phyloP scores from a whole-genome alignment of 2,329 filamentous ascomycete species.

The Ilyonectria destructans region DNA sequence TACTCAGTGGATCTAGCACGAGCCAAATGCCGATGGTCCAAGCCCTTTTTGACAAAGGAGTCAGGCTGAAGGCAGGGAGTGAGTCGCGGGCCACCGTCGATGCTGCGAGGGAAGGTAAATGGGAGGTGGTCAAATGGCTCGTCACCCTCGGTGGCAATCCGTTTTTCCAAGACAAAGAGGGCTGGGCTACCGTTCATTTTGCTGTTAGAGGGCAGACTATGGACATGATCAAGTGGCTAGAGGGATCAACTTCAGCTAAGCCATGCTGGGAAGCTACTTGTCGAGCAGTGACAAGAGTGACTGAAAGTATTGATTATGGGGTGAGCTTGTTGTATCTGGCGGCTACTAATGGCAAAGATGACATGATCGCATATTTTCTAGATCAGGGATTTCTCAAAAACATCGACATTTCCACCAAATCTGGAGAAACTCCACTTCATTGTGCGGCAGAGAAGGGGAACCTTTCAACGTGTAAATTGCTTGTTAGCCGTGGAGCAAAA shows the following conservation, averaged over 20 bases:
- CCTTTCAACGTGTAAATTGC: neutral
- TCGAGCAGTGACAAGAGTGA: neutral
- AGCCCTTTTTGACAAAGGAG: neutral
- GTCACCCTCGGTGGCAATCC: neutral
- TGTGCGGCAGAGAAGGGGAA: neutral
- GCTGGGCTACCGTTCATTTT: slow-evolving; percentile 5
- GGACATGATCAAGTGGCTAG: slow-evolving; percentile 2
- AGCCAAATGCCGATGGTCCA: neutral
- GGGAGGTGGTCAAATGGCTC: slow-evolving; percentile 5
- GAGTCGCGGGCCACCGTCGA: neutral
- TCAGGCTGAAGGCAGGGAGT: neutral
- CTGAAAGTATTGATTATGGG: neutral
- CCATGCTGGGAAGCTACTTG: neutral
- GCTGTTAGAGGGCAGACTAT: accelerated
- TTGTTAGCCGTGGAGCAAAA: slow-evolving; percentile 7
- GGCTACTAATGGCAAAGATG: neutral
- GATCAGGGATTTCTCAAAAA: neutral
- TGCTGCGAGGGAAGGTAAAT: neutral
- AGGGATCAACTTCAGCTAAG: neutral
- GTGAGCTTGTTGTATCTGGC: slow-evolving; percentile 18
- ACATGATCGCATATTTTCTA: neutral
- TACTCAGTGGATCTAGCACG: neutral
- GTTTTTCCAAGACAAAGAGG: accelerated
- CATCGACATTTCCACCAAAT: neutral
- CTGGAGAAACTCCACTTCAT: slow-evolving; percentile 18